Conservation (phyloP, 345 rosid genomes). For the Mallotus nudiflorus region DNA sequence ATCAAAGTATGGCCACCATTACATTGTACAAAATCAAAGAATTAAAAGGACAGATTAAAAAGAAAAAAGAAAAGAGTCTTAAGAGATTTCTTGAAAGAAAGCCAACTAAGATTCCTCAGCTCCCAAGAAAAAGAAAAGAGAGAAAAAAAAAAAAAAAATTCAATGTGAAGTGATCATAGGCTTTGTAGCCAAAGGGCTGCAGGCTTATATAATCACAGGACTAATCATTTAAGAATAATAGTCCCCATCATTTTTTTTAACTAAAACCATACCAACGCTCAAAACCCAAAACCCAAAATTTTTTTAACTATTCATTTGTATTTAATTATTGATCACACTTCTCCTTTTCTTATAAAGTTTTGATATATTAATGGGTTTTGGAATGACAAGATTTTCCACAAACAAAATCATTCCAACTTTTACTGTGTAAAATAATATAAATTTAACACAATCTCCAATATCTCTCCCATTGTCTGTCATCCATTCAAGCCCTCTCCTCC, state of each 20-base stretch:
- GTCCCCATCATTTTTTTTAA: conserved; percentile 49
- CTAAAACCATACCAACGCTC: background rate
- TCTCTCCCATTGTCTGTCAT: conserved; percentile 19
- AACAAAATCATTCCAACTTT: conserved; percentile 46
- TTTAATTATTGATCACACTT: background rate
- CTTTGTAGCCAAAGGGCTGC: background rate
- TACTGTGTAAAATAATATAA: conserved; percentile 26
- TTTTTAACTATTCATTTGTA: conserved; percentile 8
- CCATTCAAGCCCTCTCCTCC: conserved; percentile 37
- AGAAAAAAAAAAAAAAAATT: background rate
- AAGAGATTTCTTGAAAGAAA: background rate
- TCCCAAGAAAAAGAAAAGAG: conserved; percentile 9
- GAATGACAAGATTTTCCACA: conserved; percentile 21
- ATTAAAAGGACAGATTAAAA: background rate
- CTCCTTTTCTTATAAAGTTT: conserved; percentile 4
- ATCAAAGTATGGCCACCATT: background rate
- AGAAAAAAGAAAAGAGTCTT: too few relatives aligned
- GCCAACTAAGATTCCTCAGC: background rate
- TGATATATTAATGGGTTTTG: background rate
- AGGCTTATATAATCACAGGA: conserved; percentile 4
- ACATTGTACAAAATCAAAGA: background rate
- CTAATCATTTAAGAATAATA: conserved; percentile 84
- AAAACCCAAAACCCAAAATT: conserved; percentile 11
- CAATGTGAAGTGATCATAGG: background rate
- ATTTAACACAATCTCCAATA: conserved; percentile 20